A percentile compares a stretch with the other conserved stretches of the same genome.
Conservation (phyloP, 2,329 filamentous ascomycete genomes). For the Neopestalotiopsis sp. region DNA sequence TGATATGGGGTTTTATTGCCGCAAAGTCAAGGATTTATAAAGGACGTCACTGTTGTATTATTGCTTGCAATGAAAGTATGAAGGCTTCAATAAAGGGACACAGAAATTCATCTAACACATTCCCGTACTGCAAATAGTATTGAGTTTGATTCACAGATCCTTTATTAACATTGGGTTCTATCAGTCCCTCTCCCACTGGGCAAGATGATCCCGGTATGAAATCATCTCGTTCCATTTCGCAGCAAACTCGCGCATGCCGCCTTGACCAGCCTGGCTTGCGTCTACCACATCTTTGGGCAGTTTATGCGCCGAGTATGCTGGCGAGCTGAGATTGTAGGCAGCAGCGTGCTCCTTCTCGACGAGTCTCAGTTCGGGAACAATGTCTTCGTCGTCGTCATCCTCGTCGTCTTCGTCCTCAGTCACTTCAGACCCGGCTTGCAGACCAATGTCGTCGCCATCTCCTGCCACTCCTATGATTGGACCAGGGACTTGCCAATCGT, state of each 20-base stretch:
- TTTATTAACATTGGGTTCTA: neutral
- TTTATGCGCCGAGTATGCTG: constrained; percentile 95
- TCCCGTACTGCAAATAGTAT: too few species aligned
- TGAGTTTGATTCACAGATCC: too few species aligned
- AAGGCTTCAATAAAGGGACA: too few species aligned
- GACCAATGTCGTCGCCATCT: constrained; percentile 43
- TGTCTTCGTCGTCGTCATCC: constrained; percentile 60
- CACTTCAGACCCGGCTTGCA: constrained; percentile 41
- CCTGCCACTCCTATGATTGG: constrained; percentile 59
- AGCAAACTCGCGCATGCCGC: constrained; percentile 81
- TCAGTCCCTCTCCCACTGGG: constrained; percentile 33
- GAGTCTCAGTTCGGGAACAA: constrained; percentile 79
- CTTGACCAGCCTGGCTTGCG: constrained; percentile 70
- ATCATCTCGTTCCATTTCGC: constrained; percentile 72
- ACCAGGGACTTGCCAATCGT: constrained; percentile 70
- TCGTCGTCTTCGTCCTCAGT: constrained; percentile 36
- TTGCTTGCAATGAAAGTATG: too few species aligned
- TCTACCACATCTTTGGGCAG: constrained; percentile 91
- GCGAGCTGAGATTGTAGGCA: constrained; percentile 82
- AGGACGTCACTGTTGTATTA: too few species aligned
- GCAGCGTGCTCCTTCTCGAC: constrained; percentile 86
- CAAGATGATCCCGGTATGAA: constrained; percentile 35
- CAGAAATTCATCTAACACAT: too few species aligned
- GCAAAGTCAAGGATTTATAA: too few species aligned
- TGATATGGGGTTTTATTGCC: too few species aligned